phyloP scores from a whole-genome alignment of 176 grass and related monocot species.

The Cenchrus americanus region DNA sequence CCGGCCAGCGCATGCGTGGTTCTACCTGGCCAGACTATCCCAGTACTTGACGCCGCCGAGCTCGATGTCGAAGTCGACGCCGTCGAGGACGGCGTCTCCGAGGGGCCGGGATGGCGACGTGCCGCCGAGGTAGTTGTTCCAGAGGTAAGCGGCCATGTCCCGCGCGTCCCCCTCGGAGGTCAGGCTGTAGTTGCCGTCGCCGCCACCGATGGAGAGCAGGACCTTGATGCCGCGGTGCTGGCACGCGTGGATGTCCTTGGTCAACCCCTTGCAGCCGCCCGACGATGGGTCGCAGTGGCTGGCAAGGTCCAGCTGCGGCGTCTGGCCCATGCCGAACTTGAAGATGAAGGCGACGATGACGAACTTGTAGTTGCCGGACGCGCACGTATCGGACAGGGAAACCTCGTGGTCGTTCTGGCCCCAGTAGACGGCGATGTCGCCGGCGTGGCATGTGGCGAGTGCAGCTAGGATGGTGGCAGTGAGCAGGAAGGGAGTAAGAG shows the following conservation, averaged over 20 bases:
- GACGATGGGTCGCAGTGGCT: slow-evolving; percentile 68
- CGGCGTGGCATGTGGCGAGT: slow-evolving; percentile 50
- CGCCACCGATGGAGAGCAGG: slow-evolving; percentile 70
- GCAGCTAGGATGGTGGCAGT: neutral
- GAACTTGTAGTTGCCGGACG: slow-evolving; percentile 52
- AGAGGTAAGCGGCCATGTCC: slow-evolving; percentile 59
- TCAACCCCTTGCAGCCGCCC: slow-evolving; percentile 47
- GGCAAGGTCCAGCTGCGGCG: slow-evolving; percentile 56
- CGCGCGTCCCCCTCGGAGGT: slow-evolving; percentile 44
- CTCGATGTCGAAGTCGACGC: slow-evolving; percentile 85
- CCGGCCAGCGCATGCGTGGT: neutral
- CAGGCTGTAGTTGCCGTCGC: slow-evolving; percentile 54
- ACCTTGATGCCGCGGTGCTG: slow-evolving; percentile 66
- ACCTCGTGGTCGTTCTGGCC: slow-evolving; percentile 63
- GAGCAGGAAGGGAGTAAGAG: slow-evolving; percentile 25
- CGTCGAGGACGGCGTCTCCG: slow-evolving; percentile 64
- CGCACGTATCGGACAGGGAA: slow-evolving; percentile 42
- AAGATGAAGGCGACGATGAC: slow-evolving; percentile 70
- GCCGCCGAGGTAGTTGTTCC: slow-evolving; percentile 69
- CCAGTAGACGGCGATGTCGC: slow-evolving; percentile 65
- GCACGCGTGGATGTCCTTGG: slow-evolving; percentile 59
- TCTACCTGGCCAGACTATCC: slow-evolving; percentile 51
- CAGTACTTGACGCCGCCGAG: slow-evolving; percentile 52
- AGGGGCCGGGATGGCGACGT: slow-evolving; percentile 55
- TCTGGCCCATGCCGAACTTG: slow-evolving; percentile 74